A percentile compares a stretch with the other conserved stretches of the same genome.
Conservation (phyloP, 306 rosid species). For the Glycyrrhiza uralensis region DNA sequence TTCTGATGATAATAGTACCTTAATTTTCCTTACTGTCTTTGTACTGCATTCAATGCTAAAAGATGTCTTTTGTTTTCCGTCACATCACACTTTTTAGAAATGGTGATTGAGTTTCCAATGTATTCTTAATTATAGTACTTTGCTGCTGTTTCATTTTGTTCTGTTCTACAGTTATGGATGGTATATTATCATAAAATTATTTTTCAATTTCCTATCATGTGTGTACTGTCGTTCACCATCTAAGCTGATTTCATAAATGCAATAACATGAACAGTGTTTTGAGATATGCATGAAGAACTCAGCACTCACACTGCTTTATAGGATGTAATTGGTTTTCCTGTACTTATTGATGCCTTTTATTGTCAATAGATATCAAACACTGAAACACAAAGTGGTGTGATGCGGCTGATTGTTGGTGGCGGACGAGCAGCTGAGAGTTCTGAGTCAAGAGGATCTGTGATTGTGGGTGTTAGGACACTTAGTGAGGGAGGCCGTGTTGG, state of each 20-base stretch:
- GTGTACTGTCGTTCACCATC: not conserved
- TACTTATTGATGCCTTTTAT: constrained; percentile 7
- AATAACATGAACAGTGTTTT: not conserved
- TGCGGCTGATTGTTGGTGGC: constrained; percentile 97
- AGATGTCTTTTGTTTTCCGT: not conserved
- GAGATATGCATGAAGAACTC: constrained; percentile 3
- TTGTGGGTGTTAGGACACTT: constrained; percentile 97
- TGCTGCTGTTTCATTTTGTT: not conserved
- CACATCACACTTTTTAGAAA: not conserved
- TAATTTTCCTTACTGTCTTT: constrained; percentile 13
- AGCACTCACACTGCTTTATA: not conserved
- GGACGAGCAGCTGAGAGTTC: constrained; percentile 94
- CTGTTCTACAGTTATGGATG: not conserved
- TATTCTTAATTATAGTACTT: not conserved
- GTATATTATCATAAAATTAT: not conserved
- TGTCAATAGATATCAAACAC: constrained; percentile 71
- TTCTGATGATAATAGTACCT: constrained; percentile 15
- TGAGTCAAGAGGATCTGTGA: constrained; percentile 84
- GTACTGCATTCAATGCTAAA: constrained; percentile 1
- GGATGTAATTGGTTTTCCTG: not conserved
- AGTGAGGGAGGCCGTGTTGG: constrained; percentile 99
- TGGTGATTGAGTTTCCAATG: not conserved
- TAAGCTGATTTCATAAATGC: constrained; percentile 2
- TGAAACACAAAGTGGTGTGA: constrained; percentile 92
- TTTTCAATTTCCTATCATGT: not conserved